Evolutionary conservation across 306 rosid genomes (phyloP), one percentile per base, ranked within the genome.

Genomic region (Hippophae tibetana): DNA sequence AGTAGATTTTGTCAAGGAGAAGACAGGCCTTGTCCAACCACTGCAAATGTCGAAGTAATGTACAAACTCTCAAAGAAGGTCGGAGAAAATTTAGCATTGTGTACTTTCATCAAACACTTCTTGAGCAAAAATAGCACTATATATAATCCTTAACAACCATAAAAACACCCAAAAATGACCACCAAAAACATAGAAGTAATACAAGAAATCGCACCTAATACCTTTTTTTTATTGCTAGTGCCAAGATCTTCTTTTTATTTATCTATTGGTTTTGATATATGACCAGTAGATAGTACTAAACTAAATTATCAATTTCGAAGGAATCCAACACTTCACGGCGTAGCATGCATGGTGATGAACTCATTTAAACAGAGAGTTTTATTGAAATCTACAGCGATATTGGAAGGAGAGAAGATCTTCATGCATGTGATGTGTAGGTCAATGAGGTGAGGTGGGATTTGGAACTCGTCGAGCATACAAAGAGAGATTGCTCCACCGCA

Each of bases 401-500:
- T 90, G 6, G 98, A 90, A 13, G 96, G 96, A 63, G 96, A 90
- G 75, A 87, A 73, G 73, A 90, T 83, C 47, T 74, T 79, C 89
- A 87, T 79, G 25, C 60, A 70, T 9, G 82, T 87, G 55, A 87
- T 87, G 8, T 78, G 90, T 66, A 94, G 94, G 55, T 90, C 94
- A 65, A 90, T 74, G 70, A 90, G 96, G 58, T 76, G 72, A 51
- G 45, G 52, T 5, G 96, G 97, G 57, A 90, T 87, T 57, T 83
- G 60, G 76, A 90, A 90, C 73, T 90, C 95, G 46, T 69, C 80
- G 12, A 90, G 94, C 97, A 90, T 90, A 59, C 95, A 90, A 55
- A 87, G 85, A 0, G 97, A 95, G 57, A 90, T 87, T 55, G 97
- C 97, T 47, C 97, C 97, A 58, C 97, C 97, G 78, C 97, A 90